phyloP scores from a whole-genome alignment of 768 basidiomycete species.

The Clavaria fumosa region DNA sequence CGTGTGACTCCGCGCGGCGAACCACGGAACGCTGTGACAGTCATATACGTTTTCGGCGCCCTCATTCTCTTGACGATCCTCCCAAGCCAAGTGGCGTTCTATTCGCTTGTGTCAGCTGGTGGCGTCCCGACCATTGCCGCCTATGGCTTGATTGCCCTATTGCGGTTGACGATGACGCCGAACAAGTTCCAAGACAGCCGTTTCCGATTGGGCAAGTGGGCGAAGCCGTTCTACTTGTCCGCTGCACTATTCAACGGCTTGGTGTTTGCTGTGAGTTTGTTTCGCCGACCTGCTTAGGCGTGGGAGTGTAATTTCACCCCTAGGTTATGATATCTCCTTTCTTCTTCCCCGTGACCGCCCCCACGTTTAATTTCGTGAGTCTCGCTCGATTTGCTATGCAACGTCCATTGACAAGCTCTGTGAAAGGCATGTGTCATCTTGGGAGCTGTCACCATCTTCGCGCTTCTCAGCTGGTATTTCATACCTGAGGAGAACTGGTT shows the following conservation, averaged over 20 bases:
- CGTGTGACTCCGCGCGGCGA: slow-evolving; percentile 55
- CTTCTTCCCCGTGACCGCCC: slow-evolving; percentile 63
- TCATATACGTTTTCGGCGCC: slow-evolving; percentile 71
- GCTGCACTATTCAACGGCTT: slow-evolving; percentile 59
- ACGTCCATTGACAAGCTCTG: slow-evolving; percentile 3
- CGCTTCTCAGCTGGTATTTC: slow-evolving; percentile 61
- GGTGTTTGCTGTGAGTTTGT: slow-evolving; percentile 46
- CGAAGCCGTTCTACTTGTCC: slow-evolving; percentile 52
- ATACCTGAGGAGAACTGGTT: slow-evolving; percentile 74
- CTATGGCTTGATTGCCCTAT: slow-evolving; percentile 66
- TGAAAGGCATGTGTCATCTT: slow-evolving; percentile 63
- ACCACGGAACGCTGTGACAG: slow-evolving; percentile 72
- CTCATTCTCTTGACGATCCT: slow-evolving; percentile 72
- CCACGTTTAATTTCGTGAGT: slow-evolving; percentile 77
- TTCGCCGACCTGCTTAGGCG: too few species aligned
- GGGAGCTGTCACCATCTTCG: slow-evolving; percentile 64
- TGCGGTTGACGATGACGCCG: slow-evolving; percentile 68
- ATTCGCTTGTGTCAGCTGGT: slow-evolving; percentile 76
- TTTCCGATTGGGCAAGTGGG: slow-evolving; percentile 54
- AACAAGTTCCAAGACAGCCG: slow-evolving; percentile 56
- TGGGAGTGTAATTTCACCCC: slow-evolving; percentile 3
- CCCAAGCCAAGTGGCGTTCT: slow-evolving; percentile 85
- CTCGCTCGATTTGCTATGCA: background rate
- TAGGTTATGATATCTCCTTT: slow-evolving; percentile 80
- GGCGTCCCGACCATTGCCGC: slow-evolving; percentile 79